phyloP scores from a whole-genome alignment of 2,329 filamentous ascomycete genomes.

The Endothia cerciana region DNA sequence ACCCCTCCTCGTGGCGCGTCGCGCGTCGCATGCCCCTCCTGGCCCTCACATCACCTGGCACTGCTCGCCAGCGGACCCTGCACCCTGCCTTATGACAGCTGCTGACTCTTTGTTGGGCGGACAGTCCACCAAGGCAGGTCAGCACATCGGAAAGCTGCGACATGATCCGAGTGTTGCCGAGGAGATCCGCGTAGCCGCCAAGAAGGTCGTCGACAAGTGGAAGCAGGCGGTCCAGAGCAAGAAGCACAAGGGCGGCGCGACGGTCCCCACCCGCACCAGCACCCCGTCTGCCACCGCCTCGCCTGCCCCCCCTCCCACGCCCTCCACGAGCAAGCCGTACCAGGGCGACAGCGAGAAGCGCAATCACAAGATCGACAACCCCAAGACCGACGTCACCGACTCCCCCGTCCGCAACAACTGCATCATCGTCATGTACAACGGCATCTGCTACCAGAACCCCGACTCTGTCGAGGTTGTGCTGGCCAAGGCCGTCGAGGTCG shows the following conservation, averaged over 20 bases:
- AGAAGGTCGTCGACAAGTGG: slow-evolving; percentile 87
- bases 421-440: slow-evolving; percentile 92
- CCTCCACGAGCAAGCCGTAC: slow-evolving; percentile 49
- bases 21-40: background rate
- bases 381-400: slow-evolving; percentile 80
- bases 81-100: background rate
- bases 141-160: slow-evolving; percentile 81
- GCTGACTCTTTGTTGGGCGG: slow-evolving; percentile 12
- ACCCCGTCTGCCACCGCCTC: slow-evolving; percentile 58
- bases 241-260: slow-evolving; percentile 49
- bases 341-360: slow-evolving; percentile 76
- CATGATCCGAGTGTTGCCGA: slow-evolving; percentile 70
- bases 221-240: slow-evolving; percentile 74
- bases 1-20: background rate
- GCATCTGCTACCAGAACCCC: slow-evolving; percentile 72
- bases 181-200: slow-evolving; percentile 76
- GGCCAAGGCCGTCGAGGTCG: slow-evolving; percentile 78
- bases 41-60: background rate
- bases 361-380: slow-evolving; percentile 71
- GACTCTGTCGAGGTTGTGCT: slow-evolving; percentile 74
- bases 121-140: slow-evolving; percentile 84
- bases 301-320: slow-evolving; percentile 45
- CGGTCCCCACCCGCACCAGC: slow-evolving; percentile 46
- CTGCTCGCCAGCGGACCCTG: background rate
- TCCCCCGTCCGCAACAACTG: slow-evolving; percentile 78